Base-by-base conservation (phyloP, 2,329 filamentous ascomycete genomes). In the Helotiales sp. region DNA sequence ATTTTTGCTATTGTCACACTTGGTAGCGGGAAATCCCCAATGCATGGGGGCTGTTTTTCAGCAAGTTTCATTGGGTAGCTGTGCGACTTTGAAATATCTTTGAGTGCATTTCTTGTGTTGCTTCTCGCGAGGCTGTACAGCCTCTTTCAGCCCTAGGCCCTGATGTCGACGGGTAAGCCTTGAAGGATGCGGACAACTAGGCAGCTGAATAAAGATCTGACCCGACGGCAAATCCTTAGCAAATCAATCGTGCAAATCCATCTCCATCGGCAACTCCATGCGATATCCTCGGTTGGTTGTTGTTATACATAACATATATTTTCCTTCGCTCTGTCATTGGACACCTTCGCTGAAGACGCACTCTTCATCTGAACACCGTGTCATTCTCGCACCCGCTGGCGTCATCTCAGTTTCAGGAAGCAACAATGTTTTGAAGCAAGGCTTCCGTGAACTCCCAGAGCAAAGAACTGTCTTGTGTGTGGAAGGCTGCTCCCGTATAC, bases 401-500 rank as follows among this genome's bases (percentile, higher is more conserved):
- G 6, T 13, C 1, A 26, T 30, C 20, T 45, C 26, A n/a, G 34
- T 30, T 32, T 54, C 47, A 69, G 2, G 30, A 61, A 24, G 66
- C 69, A 28, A 60, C 68, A 20, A 69, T 69, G 11, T 68, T 66
- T 34, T 64, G 43, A 54, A 74, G 52, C n/a, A 75, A 58, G 13
- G 52, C 37, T 52, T 75, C 63, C 6, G 74, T 78, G 52, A 77
- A 66, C 26, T 58, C 17, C 63, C 32, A 61, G 22, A 60, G 22
- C 28, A 65, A 34, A 17, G 54, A 28, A 37, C 43, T 43, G 34
- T 77, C 75, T 32, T 79, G 76, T 6, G 72, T 72, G 30, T 76
- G 69, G 70, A 75, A 82, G 4, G 81, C 78, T 15, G 78, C 77
- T 0, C 82, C 82, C 0, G 81, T 83, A 69, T 79, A 84, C 72